These are phyloP conservation scores for Tubosaeta brunneosetosa DNA, from an alignment of 768 basidiomycete genomes.

Conservation along the genomic window DNA sequence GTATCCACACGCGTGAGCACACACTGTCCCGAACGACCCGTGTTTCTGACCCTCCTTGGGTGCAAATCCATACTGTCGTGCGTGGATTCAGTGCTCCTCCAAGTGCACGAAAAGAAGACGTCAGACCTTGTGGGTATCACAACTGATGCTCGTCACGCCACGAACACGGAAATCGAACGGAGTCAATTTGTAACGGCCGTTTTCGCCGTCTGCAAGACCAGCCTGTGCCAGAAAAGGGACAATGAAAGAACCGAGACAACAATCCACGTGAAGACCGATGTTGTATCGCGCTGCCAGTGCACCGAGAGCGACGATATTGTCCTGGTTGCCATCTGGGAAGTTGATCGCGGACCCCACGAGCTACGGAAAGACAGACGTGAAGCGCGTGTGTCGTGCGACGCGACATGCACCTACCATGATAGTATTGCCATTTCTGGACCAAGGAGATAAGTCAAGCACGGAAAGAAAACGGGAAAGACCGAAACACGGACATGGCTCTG, in stretches of 20 bases:
- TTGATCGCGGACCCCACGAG: conserved; percentile 83
- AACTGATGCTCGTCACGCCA: conserved; percentile 92
- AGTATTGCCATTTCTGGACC: conserved; percentile 72
- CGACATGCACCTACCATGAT: conserved; percentile 58
- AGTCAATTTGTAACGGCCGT: conserved; percentile 49
- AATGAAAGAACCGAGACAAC: conserved; percentile 91
- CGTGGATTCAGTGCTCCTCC: not conserved
- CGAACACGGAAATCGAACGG: conserved; percentile 88
- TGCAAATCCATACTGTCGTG: conserved; percentile 79
- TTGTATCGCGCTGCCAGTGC: conserved; percentile 68
- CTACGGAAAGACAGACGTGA: conserved; percentile 32
- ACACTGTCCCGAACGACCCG: not conserved
- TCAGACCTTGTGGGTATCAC: conserved; percentile 88
- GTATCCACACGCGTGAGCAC: not conserved
- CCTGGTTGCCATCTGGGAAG: conserved; percentile 83
- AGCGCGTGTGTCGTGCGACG: not conserved
- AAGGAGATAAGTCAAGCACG: conserved; percentile 2
- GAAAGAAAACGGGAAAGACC: not conserved
- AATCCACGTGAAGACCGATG: conserved; percentile 90
- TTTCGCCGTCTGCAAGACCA: conserved; percentile 58
- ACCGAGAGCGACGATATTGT: conserved; percentile 78
- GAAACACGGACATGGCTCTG: conserved; percentile 73
- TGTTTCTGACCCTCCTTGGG: conserved; percentile 74
- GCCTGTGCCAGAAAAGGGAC: conserved; percentile 86
- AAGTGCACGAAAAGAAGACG: not conserved